These are phyloP conservation scores for Rhizodiscina lignyota DNA, from an alignment of 495 filamentous ascomycete species.

Conservation along the genomic window DNA sequence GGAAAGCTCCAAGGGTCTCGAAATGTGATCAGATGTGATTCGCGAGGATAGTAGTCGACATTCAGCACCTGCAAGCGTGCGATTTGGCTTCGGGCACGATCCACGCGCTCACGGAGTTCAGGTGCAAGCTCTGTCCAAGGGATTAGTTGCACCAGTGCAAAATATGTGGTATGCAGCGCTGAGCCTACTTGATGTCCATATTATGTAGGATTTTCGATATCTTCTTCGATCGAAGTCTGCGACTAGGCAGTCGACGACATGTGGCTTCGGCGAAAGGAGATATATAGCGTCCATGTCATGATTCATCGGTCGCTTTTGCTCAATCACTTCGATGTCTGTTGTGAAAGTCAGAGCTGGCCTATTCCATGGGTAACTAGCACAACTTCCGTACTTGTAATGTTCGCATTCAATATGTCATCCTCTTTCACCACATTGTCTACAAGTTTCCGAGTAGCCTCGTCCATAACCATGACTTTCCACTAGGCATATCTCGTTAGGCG, in stretches of 20 bases:
- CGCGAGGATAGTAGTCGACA: slow-evolving; percentile 74
- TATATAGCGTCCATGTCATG: slow-evolving; percentile 87
- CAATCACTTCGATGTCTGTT: slow-evolving; percentile 81
- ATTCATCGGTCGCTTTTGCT: slow-evolving; percentile 63
- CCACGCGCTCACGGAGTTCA: slow-evolving; percentile 35
- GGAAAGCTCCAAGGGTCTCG: slow-evolving; percentile 91
- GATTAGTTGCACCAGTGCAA: slow-evolving; percentile 2
- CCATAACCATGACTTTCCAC: slow-evolving; percentile 94
- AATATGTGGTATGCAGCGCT: too few relatives aligned
- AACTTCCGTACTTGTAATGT: slow-evolving; percentile 62
- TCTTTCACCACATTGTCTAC: slow-evolving; percentile 78
- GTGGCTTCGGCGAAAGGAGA: slow-evolving; percentile 63
- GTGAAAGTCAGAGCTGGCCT: slow-evolving; percentile 20
- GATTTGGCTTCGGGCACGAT: slow-evolving; percentile 52
- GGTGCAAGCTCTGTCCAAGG: slow-evolving; percentile 39
- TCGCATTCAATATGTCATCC: slow-evolving; percentile 88
- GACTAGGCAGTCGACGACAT: slow-evolving; percentile 85
- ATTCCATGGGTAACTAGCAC: slow-evolving; percentile 2
- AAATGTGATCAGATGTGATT: slow-evolving; percentile 83
- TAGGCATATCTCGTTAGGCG: slow-evolving; percentile 23
- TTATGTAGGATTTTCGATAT: slow-evolving; percentile 56
- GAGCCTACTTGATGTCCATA: slow-evolving; percentile 67
- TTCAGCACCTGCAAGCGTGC: slow-evolving; percentile 56
- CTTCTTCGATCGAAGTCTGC: slow-evolving; percentile 72
- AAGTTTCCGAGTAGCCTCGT: slow-evolving; percentile 61